Evolutionary conservation across 108 stramenopile genomes (phyloP).

Genomic region (Seminavis robusta): DNA sequence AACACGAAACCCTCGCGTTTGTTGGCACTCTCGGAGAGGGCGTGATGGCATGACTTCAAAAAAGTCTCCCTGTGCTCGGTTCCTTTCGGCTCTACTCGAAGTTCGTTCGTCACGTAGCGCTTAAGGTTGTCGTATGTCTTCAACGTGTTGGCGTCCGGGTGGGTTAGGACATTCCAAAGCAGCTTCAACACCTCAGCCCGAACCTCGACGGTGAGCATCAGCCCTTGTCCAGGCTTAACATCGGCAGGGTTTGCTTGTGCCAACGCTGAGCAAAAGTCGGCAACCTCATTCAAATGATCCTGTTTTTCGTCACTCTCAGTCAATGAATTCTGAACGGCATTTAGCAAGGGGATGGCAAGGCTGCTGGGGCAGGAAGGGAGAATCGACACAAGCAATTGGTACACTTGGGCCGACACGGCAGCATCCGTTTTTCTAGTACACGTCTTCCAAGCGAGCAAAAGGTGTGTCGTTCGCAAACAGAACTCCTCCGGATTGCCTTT

Average conservation of each 20-base stretch:
- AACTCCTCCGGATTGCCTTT: slow-evolving; percentile 17
- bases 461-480: slow-evolving; percentile 71
- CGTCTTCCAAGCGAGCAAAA: slow-evolving; percentile 82
- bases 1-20: slow-evolving; percentile 16
- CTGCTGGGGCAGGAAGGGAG: slow-evolving; percentile 63
- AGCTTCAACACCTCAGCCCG: slow-evolving; percentile 71
- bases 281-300: slow-evolving; percentile 68
- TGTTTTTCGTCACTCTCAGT: slow-evolving; percentile 24
- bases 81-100: slow-evolving; percentile 51
- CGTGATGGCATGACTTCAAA: slow-evolving; percentile 41
- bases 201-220: slow-evolving; percentile 40
- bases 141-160: slow-evolving; percentile 66
- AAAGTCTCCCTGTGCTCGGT: slow-evolving; percentile 53
- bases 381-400: slow-evolving; percentile 77
- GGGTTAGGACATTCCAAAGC: slow-evolving; percentile 78
- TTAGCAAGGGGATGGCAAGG: slow-evolving; percentile 76
- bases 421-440: slow-evolving; percentile 74
- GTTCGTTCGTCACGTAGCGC: slow-evolving; percentile 57
- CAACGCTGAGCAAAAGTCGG: slow-evolving; percentile 73
- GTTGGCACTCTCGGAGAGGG: slow-evolving; percentile 19
- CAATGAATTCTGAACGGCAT: slow-evolving; percentile 55
- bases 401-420: slow-evolving; percentile 78
- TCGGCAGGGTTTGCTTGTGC: slow-evolving; percentile 31
- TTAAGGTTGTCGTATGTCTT: slow-evolving; percentile 75
- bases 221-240: slow-evolving; percentile 12